Conservation (phyloP, 2,329 filamentous ascomycete species). For the Sclerotinia subarctica region DNA sequence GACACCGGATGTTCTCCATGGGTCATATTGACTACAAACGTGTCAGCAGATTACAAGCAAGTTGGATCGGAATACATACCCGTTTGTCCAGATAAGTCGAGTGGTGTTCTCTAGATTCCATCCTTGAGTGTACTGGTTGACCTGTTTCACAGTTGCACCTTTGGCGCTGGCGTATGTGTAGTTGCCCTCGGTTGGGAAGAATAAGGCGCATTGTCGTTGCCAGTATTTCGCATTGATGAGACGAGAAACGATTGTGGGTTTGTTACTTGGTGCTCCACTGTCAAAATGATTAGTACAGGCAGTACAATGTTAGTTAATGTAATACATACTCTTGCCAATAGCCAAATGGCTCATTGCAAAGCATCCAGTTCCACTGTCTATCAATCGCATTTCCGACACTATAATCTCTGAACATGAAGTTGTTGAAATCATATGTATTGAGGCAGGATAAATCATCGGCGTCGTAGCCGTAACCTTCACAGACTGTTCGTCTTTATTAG, state of each 20-base stretch:
- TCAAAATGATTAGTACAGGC: slow-evolving; percentile 12
- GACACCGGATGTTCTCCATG: slow-evolving; percentile 55
- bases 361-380: slow-evolving; percentile 56
- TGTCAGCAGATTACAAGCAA: slow-evolving; percentile 14
- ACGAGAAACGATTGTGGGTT: slow-evolving; percentile 50
- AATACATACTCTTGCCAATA: slow-evolving; percentile 52
- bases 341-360: slow-evolving; percentile 61
- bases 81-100: slow-evolving; percentile 57
- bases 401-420: slow-evolving; percentile 50
- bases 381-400: slow-evolving; percentile 46
- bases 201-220: slow-evolving; percentile 53
- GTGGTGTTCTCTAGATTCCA: slow-evolving; percentile 52
- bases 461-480: slow-evolving; percentile 48
- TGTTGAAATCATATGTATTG: slow-evolving; percentile 50
- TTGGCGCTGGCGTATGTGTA: slow-evolving; percentile 48
- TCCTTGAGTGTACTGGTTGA: slow-evolving; percentile 55
- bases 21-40: slow-evolving; percentile 49
- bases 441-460: slow-evolving; percentile 48
- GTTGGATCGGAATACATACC: slow-evolving; percentile 35
- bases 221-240: slow-evolving; percentile 51
- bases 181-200: slow-evolving; percentile 52
- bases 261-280: slow-evolving; percentile 46
- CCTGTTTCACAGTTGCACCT: slow-evolving; percentile 46
- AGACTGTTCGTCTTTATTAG: slow-evolving; percentile 40
- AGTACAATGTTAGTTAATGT: not conserved